These are phyloP conservation scores for Didymella lethalis DNA, from an alignment of 2,329 filamentous ascomycete species.

Conservation along the genomic window DNA sequence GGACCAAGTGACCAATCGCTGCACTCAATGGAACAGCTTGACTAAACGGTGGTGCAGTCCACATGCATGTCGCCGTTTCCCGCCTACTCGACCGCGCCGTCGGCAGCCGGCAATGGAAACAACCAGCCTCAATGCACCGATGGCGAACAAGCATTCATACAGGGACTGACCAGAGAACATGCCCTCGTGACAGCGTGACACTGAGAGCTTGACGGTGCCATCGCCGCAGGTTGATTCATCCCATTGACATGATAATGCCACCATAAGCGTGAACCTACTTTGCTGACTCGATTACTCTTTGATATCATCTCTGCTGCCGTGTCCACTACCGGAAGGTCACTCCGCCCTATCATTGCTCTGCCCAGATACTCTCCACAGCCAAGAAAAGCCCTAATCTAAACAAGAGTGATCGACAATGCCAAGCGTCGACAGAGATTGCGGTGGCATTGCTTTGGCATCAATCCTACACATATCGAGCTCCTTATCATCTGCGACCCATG, in stretches of 20 bases:
- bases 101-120: slow-evolving; percentile 8
- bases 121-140: background rate
- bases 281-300: no score
- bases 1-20: background rate
- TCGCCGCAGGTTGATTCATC: background rate
- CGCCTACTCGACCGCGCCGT: background rate
- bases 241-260: background rate
- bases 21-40: background rate
- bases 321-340: background rate
- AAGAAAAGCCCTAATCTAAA: slow-evolving; percentile 39
- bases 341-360: background rate
- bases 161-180: background rate
- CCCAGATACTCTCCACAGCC: slow-evolving; percentile 24
- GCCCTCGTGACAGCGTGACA: background rate
- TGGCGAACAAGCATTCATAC: background rate
- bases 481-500: slow-evolving; percentile 32
- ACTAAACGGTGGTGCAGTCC: background rate
- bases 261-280: background rate
- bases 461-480: slow-evolving; percentile 20
- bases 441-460: slow-evolving; percentile 25
- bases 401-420: slow-evolving; percentile 31
- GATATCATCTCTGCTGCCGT: background rate
- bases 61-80: slow-evolving; percentile 4
- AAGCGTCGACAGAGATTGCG: slow-evolving; percentile 28
- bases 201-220: background rate